phyloP scores from a whole-genome alignment of 495 filamentous ascomycete genomes.

The Chaetomium tenue region DNA sequence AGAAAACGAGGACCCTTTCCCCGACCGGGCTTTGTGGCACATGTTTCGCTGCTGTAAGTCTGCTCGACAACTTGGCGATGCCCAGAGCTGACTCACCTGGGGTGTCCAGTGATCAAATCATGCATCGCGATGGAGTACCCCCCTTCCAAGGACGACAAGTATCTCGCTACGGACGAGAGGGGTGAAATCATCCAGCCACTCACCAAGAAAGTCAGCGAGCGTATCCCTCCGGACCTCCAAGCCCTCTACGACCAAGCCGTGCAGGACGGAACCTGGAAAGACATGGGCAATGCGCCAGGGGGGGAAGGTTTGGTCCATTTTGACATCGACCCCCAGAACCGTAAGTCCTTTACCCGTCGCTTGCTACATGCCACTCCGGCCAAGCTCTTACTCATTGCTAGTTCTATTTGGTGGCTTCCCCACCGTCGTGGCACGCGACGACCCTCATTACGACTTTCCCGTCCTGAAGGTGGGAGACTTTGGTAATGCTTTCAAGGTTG shows the following conservation, averaged over 20 bases:
- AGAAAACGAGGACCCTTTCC: not conserved
- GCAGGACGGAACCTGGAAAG: not conserved
- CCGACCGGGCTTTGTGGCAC: not conserved
- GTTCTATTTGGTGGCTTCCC: not conserved
- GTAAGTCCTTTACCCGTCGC: not conserved
- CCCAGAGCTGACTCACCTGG: not conserved
- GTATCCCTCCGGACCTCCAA: not conserved
- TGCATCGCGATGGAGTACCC: constrained; percentile 5
- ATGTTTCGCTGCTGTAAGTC: constrained; percentile 4
- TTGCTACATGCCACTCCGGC: too few species aligned
- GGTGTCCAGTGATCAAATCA: not conserved
- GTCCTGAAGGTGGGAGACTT: not conserved
- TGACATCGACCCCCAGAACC: constrained; percentile 3
- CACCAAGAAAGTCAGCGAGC: not conserved
- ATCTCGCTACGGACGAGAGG: not conserved
- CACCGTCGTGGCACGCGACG: not conserved
- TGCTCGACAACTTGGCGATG: not conserved
- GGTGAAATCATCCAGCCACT: not conserved
- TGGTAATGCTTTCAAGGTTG: not conserved
- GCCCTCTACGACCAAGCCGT: not conserved
- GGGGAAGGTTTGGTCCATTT: constrained; percentile 2
- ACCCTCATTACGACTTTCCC: not conserved
- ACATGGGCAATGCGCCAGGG: not conserved
- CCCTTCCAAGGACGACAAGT: not conserved
- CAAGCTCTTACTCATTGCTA: too few species aligned